Percentiles rank a stretch among this genome's conserved stretches.
phyloP scores from a whole-genome alignment of 352 stramenopile species.

The Phytophthora cryptogea region DNA sequence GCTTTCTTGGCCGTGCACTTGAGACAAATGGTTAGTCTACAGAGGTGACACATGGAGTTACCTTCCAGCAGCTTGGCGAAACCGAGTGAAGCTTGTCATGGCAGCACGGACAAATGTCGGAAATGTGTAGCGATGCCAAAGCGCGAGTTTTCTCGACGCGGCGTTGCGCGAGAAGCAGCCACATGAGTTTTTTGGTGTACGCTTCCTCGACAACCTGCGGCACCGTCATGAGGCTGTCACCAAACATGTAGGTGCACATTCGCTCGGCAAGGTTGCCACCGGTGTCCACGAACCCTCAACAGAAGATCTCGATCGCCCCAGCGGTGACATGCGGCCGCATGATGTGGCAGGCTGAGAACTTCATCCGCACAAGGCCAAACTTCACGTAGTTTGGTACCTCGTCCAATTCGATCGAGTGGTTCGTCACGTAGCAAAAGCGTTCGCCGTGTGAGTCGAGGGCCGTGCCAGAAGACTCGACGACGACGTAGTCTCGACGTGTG shows the following conservation, averaged over 20 bases:
- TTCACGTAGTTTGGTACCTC: slow-evolving; percentile 35
- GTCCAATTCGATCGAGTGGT: slow-evolving; percentile 39
- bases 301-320: slow-evolving; percentile 46
- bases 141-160: slow-evolving; percentile 5
- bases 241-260: slow-evolving; percentile 33
- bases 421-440: slow-evolving; percentile 37
- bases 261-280: slow-evolving; percentile 28
- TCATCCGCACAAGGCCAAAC: slow-evolving; percentile 29
- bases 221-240: slow-evolving; percentile 39
- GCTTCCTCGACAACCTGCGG: slow-evolving; percentile 47
- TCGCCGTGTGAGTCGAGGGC: slow-evolving; percentile 35
- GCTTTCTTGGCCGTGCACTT: slow-evolving; percentile 57
- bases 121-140: slow-evolving; percentile 13
- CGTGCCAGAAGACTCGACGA: slow-evolving; percentile 53
- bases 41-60: slow-evolving; percentile 36
- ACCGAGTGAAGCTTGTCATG: slow-evolving; percentile 26
- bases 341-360: slow-evolving; percentile 45
- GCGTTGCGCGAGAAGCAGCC: slow-evolving; percentile 18
- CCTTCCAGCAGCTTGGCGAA: slow-evolving; percentile 31
- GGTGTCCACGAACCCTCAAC: slow-evolving; percentile 40
- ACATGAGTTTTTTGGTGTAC: slow-evolving; percentile 61
- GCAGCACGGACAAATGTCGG: slow-evolving; percentile 33
- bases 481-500: slow-evolving; percentile 52
- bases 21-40: slow-evolving; percentile 34
- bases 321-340: slow-evolving; percentile 23